These are phyloP conservation scores for Pichia inconspicua DNA, from an alignment of 1,139 yeast genomes.

Conservation along the genomic window DNA sequence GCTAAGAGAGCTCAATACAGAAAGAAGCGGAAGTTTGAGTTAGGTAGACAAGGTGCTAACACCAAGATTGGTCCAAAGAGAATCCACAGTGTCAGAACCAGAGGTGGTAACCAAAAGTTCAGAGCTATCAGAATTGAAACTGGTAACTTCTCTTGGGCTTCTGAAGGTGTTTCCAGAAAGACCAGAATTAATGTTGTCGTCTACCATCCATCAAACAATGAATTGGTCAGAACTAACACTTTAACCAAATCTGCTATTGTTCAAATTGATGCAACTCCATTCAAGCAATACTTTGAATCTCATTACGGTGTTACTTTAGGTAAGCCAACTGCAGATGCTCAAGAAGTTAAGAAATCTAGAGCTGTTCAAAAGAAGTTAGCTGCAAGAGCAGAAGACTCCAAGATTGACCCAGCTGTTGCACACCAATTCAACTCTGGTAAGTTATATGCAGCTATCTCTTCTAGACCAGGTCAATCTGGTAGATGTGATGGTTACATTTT, in stretches of 20 bases:
- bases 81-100: slow-evolving; percentile 97
- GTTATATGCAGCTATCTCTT: slow-evolving; percentile 96
- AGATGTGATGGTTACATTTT: slow-evolving; percentile 99
- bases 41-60: slow-evolving; percentile 99
- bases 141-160: slow-evolving; percentile 99
- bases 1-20: slow-evolving; percentile 99
- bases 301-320: slow-evolving; percentile 95
- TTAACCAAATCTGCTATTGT: slow-evolving; percentile 98
- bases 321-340: slow-evolving; percentile 49
- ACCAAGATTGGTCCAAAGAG: slow-evolving; percentile 99
- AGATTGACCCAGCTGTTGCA: slow-evolving; percentile 86
- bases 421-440: slow-evolving; percentile 98
- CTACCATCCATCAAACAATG: slow-evolving; percentile 99
- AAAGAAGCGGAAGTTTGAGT: slow-evolving; percentile 99
- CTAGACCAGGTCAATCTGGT: slow-evolving; percentile 99
- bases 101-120: slow-evolving; percentile 99
- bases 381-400: slow-evolving; percentile 77
- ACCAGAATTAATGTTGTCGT: slow-evolving; percentile 97
- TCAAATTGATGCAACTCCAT: slow-evolving; percentile 99
- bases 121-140: slow-evolving; percentile 99
- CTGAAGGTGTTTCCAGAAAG: slow-evolving; percentile 97
- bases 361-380: slow-evolving; percentile 88
- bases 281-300: slow-evolving; percentile 98
- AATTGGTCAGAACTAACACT: slow-evolving; percentile 99
- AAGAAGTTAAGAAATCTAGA: slow-evolving; percentile 59